Conservation (phyloP, 164 flowering plant species). For the Chloranthus sessilifolius region DNA sequence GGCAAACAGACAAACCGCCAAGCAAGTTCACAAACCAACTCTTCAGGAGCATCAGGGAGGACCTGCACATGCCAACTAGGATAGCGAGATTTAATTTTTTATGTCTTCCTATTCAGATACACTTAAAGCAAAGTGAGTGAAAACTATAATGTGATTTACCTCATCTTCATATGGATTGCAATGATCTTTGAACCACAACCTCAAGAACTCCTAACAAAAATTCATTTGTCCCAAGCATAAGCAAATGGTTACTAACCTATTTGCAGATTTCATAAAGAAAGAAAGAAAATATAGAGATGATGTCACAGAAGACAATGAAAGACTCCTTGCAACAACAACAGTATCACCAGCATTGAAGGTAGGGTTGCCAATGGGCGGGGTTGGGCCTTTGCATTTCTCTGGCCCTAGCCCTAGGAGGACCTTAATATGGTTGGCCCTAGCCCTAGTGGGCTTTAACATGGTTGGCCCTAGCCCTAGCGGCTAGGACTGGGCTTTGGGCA, state of each 20-base stretch:
- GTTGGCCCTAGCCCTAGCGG: too few relatives aligned
- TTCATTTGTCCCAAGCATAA: background rate
- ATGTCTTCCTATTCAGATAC: background rate
- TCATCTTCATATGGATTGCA: constrained; percentile 92
- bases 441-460: too few relatives aligned
- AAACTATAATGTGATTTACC: constrained; percentile 25
- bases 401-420: too few relatives aligned
- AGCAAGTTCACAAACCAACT: constrained; percentile 80
- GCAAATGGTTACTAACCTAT: background rate
- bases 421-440: too few relatives aligned
- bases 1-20: constrained; percentile 80
- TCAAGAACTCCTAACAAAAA: constrained; percentile 71
- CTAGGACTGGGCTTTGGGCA: too few relatives aligned
- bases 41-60: constrained; percentile 90
- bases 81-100: constrained; percentile 5
- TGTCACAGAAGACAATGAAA: too few relatives aligned
- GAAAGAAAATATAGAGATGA: too few relatives aligned
- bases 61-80: constrained; percentile 45
- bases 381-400: too few relatives aligned
- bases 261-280: too few relatives aligned
- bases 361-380: too few relatives aligned
- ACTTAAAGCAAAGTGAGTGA: background rate
- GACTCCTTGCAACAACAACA: too few relatives aligned
- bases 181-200: constrained; percentile 86
- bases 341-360: too few relatives aligned